Percentiles rank a stretch among this genome's conserved stretches.
Conservation (phyloP, 208 protist species). For the Acanthamoeba culbertsoni region DNA sequence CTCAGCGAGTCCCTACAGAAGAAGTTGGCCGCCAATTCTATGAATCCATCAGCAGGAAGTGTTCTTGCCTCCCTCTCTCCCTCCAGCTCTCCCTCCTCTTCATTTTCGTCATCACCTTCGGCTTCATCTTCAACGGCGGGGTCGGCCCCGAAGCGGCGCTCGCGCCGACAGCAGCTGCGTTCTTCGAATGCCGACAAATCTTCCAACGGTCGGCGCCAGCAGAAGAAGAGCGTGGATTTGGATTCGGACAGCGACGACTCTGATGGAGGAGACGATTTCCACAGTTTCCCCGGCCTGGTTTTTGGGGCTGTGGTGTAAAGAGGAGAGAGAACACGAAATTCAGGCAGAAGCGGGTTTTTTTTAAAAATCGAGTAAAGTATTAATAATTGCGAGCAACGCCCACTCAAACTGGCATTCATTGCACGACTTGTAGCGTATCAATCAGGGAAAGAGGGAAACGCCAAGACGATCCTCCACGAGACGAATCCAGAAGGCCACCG, state of each 20-base stretch:
- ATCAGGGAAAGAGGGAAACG: conserved; percentile 50
- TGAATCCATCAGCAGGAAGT: background rate
- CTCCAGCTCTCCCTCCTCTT: background rate
- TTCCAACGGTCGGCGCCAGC: background rate
- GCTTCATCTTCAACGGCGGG: background rate
- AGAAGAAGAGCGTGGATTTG: background rate
- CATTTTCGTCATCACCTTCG: too few relatives aligned
- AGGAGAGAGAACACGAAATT: too few relatives aligned
- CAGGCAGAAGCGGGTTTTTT: too few relatives aligned
- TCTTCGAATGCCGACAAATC: too few relatives aligned
- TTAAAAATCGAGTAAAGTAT: too few relatives aligned
- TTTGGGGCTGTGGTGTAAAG: too few relatives aligned
- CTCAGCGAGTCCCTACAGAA: conserved; percentile 16
- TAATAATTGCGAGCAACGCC: too few relatives aligned
- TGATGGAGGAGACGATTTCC: background rate
- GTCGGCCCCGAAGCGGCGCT: background rate
- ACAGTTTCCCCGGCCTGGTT: background rate
- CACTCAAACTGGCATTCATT: too few relatives aligned
- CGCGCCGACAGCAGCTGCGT: background rate
- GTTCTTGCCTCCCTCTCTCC: background rate
- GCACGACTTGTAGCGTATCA: too few relatives aligned
- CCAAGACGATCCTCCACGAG: conserved; percentile 64
- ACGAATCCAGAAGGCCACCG: conserved; percentile 62
- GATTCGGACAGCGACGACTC: conserved; percentile 26
- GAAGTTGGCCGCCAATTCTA: background rate